These are phyloP conservation scores for Paracamarosporium sp. DNA, from an alignment of 2,329 filamentous ascomycete genomes.

Conservation along the genomic window DNA sequence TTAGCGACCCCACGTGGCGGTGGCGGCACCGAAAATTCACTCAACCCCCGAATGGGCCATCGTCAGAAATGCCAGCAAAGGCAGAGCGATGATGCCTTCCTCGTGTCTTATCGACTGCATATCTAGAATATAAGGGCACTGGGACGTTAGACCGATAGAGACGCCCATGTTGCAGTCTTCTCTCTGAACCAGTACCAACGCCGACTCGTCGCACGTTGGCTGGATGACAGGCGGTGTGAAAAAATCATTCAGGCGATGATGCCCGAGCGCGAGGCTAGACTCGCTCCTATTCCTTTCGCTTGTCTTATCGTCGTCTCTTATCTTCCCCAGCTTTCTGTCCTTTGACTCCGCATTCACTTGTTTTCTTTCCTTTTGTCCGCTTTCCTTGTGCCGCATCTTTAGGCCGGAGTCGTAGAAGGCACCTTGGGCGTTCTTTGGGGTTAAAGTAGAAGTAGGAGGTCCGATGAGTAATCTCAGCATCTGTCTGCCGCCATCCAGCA, in stretches of 20 bases:
- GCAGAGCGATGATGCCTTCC: background rate
- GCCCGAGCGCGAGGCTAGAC: conserved; percentile 39
- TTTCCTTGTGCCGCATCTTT: conserved; percentile 8
- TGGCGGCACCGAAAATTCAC: conserved; percentile 1
- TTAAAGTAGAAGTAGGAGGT: background rate
- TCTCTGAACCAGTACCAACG: background rate
- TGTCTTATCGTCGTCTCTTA: conserved; percentile 14
- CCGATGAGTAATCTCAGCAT: conserved; percentile 36
- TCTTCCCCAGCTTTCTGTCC: conserved; percentile 23
- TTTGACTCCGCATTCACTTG: conserved; percentile 18
- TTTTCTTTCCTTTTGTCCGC: conserved; percentile 11
- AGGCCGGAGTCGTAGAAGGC: conserved; percentile 6
- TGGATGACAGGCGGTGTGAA: conserved; percentile 42
- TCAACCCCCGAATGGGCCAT: background rate
- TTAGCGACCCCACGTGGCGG: conserved; percentile 9
- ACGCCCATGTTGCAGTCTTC: background rate
- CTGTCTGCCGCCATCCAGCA: conserved; percentile 43
- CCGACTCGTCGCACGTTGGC: conserved; percentile 13
- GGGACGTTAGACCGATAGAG: no score
- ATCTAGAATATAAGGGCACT: background rate
- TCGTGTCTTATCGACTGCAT: background rate
- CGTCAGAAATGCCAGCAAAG: background rate
- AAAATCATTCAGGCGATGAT: conserved; percentile 22
- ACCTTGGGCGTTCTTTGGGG: background rate
- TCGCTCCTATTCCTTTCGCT: conserved; percentile 14